Evolutionary conservation across 2,329 filamentous ascomycete genomes (phyloP), one percentile per base, ranked within the genome.

Genomic region (Fusarium sarcochroum): DNA sequence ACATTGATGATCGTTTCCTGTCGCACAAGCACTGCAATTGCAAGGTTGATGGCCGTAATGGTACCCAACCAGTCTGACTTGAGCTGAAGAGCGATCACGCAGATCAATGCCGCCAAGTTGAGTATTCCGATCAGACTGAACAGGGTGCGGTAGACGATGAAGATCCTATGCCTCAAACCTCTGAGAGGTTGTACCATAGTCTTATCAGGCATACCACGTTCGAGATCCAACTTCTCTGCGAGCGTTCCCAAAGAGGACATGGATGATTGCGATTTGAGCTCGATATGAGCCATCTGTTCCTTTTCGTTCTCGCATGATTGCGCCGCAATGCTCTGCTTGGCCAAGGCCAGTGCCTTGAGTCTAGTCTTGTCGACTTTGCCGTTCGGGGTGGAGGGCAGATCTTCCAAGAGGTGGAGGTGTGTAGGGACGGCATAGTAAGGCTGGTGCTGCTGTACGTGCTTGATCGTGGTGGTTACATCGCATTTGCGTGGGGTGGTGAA

Each of bases 381-480:
- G 61, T 89, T 88, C 4, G 80, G 67, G 0, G 86, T 88, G 23
- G 85, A 77, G 1, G 85, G 84, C 25, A 89, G 79, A 4, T 76
- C 75, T 0, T 77, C 71, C 6, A 86, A 75, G 21, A 80, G 77
- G 30, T 82, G 78, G 73, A 84, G 81, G 46, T 77, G 73, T 10
- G 81, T 78, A 0, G 86, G 86, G 13, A 87, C 79, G 2, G 85
- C 86, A 68, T 89, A 88, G 74, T 87, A 88, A 3, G 86, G 85
- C 46, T 87, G 81, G 14, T 78, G 77, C 41, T 78, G 75, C 48
- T 79, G 76, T 13, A 84, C 77, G 50, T 83, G 78, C 11, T 76
- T 72, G 32, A 80, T 75, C 44, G 87, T 76, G 15, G 76, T 75
- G 8, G 76, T 77, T 60, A 77, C 63, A 68, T 81, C 72, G 60